Base-by-base conservation (phyloP, 2,329 filamentous ascomycete genomes). In the Epichloe baconii region DNA sequence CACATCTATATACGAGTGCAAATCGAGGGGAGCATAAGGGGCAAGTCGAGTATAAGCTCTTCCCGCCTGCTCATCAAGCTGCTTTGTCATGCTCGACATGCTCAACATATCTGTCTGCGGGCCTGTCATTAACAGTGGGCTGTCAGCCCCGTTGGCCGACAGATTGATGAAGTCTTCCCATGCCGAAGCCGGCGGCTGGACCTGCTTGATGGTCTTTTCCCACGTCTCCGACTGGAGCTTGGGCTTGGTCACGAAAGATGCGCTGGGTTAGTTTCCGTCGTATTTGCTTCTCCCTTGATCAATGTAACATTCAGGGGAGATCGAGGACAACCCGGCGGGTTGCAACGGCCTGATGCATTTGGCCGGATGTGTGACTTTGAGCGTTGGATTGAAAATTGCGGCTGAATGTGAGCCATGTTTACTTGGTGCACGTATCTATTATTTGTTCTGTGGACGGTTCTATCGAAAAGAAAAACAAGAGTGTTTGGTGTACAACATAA, bases 141-240 rank as follows among this genome's bases (percentile, higher is more conserved):
- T 67, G 31, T 66, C 62, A 44, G 62, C 59, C 4, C 65, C 66
- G 2, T 63, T 62, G 34, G 61, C 68, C 5, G 68, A 66, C n/a
- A 78, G 55, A 5, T 63, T 56, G 14, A 76, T 59, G 42, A 66
- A 61, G 46, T 77, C 71, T 44, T 74, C 66, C 77, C 76, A 79
- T 1, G 75, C 76, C 5, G 74, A 71, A 36, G 67, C 66, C 42
- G 73, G 62, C 12, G 75, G 75, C 38, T 69, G 64, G 17, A 62
- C 57, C 3, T 68, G 63, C 7, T 63, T 57, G 15, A 64, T 59
- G 6, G 62, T 58, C 47, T 54, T 54, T 34, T 60, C 56, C 26
- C 55, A 53, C 50, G 64, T 59, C 10, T 56, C 56, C 38, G 58
- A 45, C 53, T 19, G 6, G 15, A n/a, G 11, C 17, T 61, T 63